Base-by-base conservation (phyloP, 2,329 filamentous ascomycete species). In the Cladosporium sp. region DNA sequence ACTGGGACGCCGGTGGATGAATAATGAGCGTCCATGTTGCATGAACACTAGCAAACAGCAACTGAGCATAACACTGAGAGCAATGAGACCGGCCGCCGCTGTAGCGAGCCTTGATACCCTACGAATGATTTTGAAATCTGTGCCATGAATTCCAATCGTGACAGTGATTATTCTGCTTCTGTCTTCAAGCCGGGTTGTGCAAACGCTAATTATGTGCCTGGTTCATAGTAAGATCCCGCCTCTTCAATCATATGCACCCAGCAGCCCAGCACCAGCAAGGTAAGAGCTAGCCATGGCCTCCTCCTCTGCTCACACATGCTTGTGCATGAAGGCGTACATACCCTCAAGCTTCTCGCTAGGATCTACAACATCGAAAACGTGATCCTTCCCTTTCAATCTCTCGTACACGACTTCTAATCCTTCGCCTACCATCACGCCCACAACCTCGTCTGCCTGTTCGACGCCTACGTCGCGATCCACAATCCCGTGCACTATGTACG, bases 401-500 rank as follows among this genome's bases (percentile, higher is more conserved):
- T 69, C 69, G 55, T 69, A 70, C 25, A 61, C 30, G 9, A 70
- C 64, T 28, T 64, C 63, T 36, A 69, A 43, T 1, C 65, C 67
- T 42, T 61, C 62, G 2, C 67, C 67, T 3, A 65, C 38, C 62
- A 69, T 66, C 2, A 65, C 67, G 20, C 68, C 69, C 4, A 70
- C 69, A 1, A 67, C 66, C 54, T 70, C 68, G 60, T 70, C 69
- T 1, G 61, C 62, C 58, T 70, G 68, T 43, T 70, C 69, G 8
- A 69, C 63, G 7, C 68, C 69, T 11, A 69, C 66, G 28, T 61
- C 64, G n/a, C 56, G 58, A 63, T 67, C 67, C 5, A 64, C 64
- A 61, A 68, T 67, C 3, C 67, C 69, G 40, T 69, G 66, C 15
- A 69, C 58, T n/a, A 69, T 61, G 59, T 70, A 70, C 19, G 68